phyloP scores from a whole-genome alignment of 2,329 filamentous ascomycete species.

The Teratosphaeria viscida region DNA sequence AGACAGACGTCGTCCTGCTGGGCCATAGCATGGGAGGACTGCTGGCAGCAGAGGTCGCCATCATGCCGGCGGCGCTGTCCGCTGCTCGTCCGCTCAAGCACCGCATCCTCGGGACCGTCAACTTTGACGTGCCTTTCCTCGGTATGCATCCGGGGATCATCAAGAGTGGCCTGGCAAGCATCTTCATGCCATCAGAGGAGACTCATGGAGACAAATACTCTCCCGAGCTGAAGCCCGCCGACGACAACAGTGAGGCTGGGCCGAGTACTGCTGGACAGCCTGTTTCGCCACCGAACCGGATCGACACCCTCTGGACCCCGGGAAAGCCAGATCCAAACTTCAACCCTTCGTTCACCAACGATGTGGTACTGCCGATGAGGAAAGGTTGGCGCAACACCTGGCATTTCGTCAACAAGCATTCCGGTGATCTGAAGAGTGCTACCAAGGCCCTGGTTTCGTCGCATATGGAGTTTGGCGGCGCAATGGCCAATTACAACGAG shows the following conservation, averaged over 20 bases:
- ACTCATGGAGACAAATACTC: conserved; percentile 15
- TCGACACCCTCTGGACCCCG: conserved; percentile 19
- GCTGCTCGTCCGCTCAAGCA: conserved; percentile 49
- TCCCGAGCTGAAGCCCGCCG: neutral
- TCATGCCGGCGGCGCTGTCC: conserved; percentile 38
- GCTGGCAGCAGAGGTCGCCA: conserved; percentile 65
- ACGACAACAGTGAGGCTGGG: neutral
- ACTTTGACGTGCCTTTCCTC: conserved; percentile 76
- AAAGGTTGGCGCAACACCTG: conserved; percentile 56
- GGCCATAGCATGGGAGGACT: conserved; percentile 89
- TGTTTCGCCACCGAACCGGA: conserved; percentile 1
- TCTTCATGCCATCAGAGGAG: conserved; percentile 48
- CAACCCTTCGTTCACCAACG: conserved; percentile 67
- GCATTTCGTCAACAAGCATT: conserved; percentile 76
- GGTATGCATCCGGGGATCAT: conserved; percentile 85
- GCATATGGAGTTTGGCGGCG: conserved; percentile 73
- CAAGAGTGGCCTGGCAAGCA: conserved; percentile 66
- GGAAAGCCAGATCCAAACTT: conserved; percentile 48
- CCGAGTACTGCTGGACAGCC: neutral
- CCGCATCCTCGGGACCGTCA: conserved; percentile 67
- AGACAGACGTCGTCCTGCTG: conserved; percentile 69
- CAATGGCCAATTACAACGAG: conserved; percentile 64
- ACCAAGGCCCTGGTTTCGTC: conserved; percentile 65
- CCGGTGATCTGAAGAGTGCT: conserved; percentile 58
- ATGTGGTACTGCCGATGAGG: conserved; percentile 57